Evolutionary conservation across 164 flowering plant species (phyloP).

Genomic region (Nymphaea colorata): DNA sequence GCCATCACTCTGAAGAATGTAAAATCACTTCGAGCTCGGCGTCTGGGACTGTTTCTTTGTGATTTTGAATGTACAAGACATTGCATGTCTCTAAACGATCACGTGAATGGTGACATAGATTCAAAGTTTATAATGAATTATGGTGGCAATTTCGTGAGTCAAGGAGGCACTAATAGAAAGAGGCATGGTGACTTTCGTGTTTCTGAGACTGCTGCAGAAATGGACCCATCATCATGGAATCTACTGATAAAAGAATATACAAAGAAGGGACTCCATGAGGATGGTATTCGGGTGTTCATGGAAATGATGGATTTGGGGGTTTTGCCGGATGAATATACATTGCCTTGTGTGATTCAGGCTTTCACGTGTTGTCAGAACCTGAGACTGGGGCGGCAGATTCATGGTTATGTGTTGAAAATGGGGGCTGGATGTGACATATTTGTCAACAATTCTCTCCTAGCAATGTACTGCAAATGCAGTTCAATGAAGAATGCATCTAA

Average conservation of each 20-base stretch:
- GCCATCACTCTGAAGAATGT: too few relatives aligned
- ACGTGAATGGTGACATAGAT: too few relatives aligned
- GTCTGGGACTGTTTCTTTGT: too few relatives aligned
- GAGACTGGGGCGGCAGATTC: constrained; percentile 20
- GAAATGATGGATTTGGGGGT: constrained; percentile 18
- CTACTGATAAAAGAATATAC: constrained; percentile 14
- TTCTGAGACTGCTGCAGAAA: too few relatives aligned
- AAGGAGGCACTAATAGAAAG: too few relatives aligned
- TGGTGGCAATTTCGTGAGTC: too few relatives aligned
- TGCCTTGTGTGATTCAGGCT: constrained; percentile 43
- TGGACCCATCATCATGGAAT: neutral
- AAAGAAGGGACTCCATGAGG: constrained; percentile 17
- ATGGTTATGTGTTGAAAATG: constrained; percentile 30
- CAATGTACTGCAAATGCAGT: constrained; percentile 28
- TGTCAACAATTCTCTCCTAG: constrained; percentile 23
- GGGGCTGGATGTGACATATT: constrained; percentile 19
- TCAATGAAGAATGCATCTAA: constrained; percentile 14
- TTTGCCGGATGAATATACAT: constrained; percentile 13
- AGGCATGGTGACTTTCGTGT: too few relatives aligned
- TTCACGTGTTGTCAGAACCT: constrained; percentile 25
- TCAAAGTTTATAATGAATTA: too few relatives aligned
- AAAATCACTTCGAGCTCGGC: too few relatives aligned
- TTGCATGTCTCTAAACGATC: too few relatives aligned
- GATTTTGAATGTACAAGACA: too few relatives aligned
- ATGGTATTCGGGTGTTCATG: constrained; percentile 23